Base-by-base conservation (phyloP, 148 eudicot genomes). In the Rhododendron henanense region DNA sequence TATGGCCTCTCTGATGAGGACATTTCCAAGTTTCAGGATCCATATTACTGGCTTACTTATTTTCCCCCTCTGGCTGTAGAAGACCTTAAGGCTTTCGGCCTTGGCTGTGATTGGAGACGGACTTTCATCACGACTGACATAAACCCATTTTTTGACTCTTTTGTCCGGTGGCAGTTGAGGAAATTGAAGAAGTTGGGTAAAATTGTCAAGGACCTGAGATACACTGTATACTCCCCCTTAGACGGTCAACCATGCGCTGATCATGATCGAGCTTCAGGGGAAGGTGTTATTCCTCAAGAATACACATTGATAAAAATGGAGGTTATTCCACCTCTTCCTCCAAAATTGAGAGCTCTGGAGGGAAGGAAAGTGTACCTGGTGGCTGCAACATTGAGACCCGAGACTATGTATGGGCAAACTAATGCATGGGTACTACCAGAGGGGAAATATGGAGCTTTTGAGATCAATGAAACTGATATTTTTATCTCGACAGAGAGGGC, bases 191-290 rank as follows among this genome's bases (percentile, higher is more conserved):
- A 88, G 23, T 85, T 90, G 77, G 97, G 96, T 33, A 96, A 96
- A 87, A 94, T 96, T 85, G 99, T 96, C 69, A 94, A 96, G 85
- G 99, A 95, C 79, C 82, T 94, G 82, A 91, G 99, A 81, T 95
- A 93, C 86, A 82, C 98, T 6, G 87, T 95, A 45, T 96, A 88
- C 86, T 96, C 99, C 14, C 98, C 97, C 1, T 84, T 94, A 37
- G 99, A 96, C 88, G 99, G 99, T 44, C 99, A 95, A 89, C 98
- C 97, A 10, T 96, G 99, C 86, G 99, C 99, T 8, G 99, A 96
- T 88, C 99, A 96, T 87, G 99, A 96, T 85, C 94, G 98, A 83
- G 96, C 98, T 78, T 96, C 98, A 4, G 98, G 99, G n/a, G 99
- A 96, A 87, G 99, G 99, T 78, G 96, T 96, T 86, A 93, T 90